phyloP scores from a whole-genome alignment of 1,284 basidiomycete genomes.

The Leccinum insolens region DNA sequence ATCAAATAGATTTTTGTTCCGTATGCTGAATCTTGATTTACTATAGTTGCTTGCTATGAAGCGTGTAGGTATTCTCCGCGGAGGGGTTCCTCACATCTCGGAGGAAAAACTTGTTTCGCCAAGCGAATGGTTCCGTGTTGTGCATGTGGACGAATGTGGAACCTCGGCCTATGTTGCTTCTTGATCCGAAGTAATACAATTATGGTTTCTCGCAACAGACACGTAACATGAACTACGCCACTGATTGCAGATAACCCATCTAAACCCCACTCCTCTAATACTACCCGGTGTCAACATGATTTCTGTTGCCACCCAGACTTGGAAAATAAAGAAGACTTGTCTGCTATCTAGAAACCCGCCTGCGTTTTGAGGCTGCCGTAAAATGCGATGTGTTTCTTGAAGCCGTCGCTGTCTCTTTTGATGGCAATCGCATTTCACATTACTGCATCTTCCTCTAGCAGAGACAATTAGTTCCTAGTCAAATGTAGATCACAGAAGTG shows the following conservation, averaged over 20 bases:
- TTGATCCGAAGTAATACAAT: not conserved
- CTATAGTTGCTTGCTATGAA: constrained; percentile 12
- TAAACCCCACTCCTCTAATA: not conserved
- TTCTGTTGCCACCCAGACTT: not conserved
- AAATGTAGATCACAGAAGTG: too few relatives aligned
- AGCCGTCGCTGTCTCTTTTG: not conserved
- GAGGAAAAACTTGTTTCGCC: constrained; percentile 11
- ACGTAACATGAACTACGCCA: not conserved
- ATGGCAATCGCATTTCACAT: constrained; percentile 2
- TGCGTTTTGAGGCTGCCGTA: too few relatives aligned
- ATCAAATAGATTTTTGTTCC: not conserved
- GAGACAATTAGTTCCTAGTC: too few relatives aligned
- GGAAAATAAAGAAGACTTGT: too few relatives aligned
- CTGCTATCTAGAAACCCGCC: too few relatives aligned
- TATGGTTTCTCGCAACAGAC: not conserved
- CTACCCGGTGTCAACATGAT: not conserved
- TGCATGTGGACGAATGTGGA: constrained; percentile 5
- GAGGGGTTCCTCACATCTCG: constrained; percentile 6
- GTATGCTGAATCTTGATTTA: not conserved
- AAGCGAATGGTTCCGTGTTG: constrained; percentile 9
- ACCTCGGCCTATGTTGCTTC: not conserved
- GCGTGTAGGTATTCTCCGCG: constrained; percentile 8
- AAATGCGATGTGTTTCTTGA: constrained; percentile 4
- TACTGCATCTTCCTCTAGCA: too few relatives aligned
- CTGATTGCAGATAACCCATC: not conserved